Percentiles rank a stretch among this genome's conserved stretches.
Evolutionary conservation across 306 rosid genomes (phyloP).

Genomic region (Vigna hirtella): DNA sequence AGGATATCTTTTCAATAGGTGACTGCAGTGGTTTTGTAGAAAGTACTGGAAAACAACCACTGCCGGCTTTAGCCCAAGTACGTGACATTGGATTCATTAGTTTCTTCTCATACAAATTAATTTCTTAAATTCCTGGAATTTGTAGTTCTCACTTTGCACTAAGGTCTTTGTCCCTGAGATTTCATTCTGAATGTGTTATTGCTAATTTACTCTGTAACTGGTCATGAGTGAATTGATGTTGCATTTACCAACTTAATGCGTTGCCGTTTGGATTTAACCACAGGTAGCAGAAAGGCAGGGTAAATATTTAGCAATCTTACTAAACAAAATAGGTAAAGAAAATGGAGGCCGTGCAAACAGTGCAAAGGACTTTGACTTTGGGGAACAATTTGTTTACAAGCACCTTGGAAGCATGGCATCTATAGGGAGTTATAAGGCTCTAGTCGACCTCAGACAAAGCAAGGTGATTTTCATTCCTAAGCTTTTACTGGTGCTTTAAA

Average conservation of each 20-base stretch:
- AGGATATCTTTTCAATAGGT: slow-evolving; percentile 87
- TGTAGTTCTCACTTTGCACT: slow-evolving; percentile 7
- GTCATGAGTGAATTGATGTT: slow-evolving; percentile 22
- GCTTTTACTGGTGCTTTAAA: slow-evolving; percentile 14
- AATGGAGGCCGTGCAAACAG: slow-evolving; percentile 76
- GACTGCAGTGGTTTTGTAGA: slow-evolving; percentile 95
- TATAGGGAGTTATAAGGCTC: slow-evolving; percentile 92
- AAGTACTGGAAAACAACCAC: slow-evolving; percentile 82
- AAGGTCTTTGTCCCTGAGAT: slow-evolving; percentile 4
- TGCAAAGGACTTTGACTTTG: slow-evolving; percentile 58
- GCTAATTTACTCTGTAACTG: neutral
- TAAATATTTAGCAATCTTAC: slow-evolving; percentile 66
- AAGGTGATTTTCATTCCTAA: slow-evolving; percentile 60
- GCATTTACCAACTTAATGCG: slow-evolving; percentile 8
- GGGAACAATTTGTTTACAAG: slow-evolving; percentile 83
- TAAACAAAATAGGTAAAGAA: slow-evolving; percentile 76
- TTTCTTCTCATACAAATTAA: neutral
- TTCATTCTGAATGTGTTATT: slow-evolving; percentile 28
- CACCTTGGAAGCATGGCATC: slow-evolving; percentile 98
- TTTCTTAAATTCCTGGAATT: slow-evolving; percentile 30
- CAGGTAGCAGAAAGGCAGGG: slow-evolving; percentile 99
- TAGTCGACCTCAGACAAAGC: slow-evolving; percentile 93
- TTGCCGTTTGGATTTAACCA: slow-evolving; percentile 35
- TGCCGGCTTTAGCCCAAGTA: slow-evolving; percentile 98
- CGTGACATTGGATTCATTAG: slow-evolving; percentile 28